Evolutionary conservation across 1,284 basidiomycete species (phyloP).

Genomic region (Cryptococcus floricola): DNA sequence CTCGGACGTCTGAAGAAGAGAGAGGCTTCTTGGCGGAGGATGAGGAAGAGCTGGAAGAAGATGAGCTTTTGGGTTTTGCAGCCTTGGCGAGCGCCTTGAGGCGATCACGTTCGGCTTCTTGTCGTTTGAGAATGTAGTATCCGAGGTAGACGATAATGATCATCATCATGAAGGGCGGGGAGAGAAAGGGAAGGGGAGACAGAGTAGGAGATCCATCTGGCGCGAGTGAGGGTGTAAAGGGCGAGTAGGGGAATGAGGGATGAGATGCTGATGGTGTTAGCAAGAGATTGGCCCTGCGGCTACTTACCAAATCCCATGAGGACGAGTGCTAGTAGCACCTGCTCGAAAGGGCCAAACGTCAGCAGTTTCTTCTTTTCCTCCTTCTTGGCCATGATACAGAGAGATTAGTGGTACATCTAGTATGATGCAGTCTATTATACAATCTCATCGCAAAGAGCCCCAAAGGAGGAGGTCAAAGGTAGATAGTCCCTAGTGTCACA

Average conservation of each 20-base stretch:
- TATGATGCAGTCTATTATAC: too few species aligned
- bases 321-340: conserved; percentile 26
- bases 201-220: conserved; percentile 11
- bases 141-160: conserved; percentile 34
- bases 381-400: conserved; percentile 7
- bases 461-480: conserved; percentile 9
- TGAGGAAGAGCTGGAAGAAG: conserved; percentile 13
- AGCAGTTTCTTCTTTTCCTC: conserved; percentile 20
- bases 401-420: background rate
- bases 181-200: conserved; percentile 23
- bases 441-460: background rate
- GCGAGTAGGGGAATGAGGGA: conserved; percentile 27
- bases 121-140: conserved; percentile 30
- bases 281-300: background rate
- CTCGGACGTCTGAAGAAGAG: conserved; percentile 24
- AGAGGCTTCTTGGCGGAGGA: conserved; percentile 15
- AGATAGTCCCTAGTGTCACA: conserved; percentile 12
- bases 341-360: conserved; percentile 35
- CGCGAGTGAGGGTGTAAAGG: conserved; percentile 7
- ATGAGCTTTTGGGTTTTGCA: conserved; percentile 13
- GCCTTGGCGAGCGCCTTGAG: conserved; percentile 20
- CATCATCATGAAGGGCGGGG: conserved; percentile 33
- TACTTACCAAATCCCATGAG: conserved; percentile 34
- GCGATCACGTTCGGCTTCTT: conserved; percentile 27
- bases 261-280: conserved; percentile 18